Evolutionary conservation across 148 eudicot genomes (phyloP), one percentile per base, ranked within the genome.

Genomic region (Rhododendron ferrugineum): DNA sequence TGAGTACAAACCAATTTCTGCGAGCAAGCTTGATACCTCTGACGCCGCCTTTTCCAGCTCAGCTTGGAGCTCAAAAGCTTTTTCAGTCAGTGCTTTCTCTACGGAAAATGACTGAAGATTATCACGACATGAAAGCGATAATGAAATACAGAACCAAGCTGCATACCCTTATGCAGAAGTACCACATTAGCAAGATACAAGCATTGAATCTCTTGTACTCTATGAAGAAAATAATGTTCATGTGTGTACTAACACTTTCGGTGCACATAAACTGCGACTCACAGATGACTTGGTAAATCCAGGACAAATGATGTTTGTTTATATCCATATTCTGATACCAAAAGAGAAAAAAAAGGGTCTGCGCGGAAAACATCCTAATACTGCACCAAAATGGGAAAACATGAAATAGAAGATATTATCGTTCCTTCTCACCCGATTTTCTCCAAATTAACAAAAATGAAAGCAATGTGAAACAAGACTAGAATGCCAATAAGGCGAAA

Each of bases 31-130:
- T 30, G 90, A 90, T 42, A 83, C 75, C 74, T 88, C 89, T 23
- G 89, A 83, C 75, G 89, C 77, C 79, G 89, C 87, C 66, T 77
- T 85, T 78, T 85, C 91, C 37, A 88, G 82, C 60, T 88, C 89
- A 34, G 85, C 73, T 64, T 52, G 88, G 83, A 90, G 91, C 79
- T 86, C 85, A 26, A 79, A 40, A 11, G 89, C 89, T 85, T 60
- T 83, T 78, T 88, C 86, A 26, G 86, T 85, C 75, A 90, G 88
- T 56, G 58, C 88, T 85, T 90, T 86, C 58, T 88, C 91, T 70
- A 70, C 85, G 28, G 40, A 54, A 10, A 73, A 74, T 26, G 46
- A 72, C 10, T 13, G 8, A 73, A 18, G 68, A 40, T 3, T 30
- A 47, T 78, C 54, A 83, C 15, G 22, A 32, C 15, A 46, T 3